phyloP scores from a whole-genome alignment of 2,329 filamentous ascomycete genomes.

The Alternaria conjuncta region DNA sequence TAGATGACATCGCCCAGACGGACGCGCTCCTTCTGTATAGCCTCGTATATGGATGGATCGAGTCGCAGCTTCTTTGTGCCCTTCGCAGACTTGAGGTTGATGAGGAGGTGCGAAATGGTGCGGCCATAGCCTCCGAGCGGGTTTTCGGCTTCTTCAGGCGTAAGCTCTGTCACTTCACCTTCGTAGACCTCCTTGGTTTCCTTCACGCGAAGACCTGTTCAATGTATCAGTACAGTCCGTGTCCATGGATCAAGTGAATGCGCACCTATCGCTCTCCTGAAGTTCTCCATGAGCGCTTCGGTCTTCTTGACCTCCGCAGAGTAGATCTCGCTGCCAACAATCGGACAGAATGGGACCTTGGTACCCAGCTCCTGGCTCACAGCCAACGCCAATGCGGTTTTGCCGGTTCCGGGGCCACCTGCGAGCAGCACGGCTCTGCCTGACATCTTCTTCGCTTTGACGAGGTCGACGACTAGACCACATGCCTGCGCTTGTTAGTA shows the following conservation, averaged over 20 bases:
- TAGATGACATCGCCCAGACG: conserved; percentile 97
- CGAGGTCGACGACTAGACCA: conserved; percentile 93
- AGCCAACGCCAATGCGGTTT: conserved; percentile 93
- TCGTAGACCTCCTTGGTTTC: conserved; percentile 99
- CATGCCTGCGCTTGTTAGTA: conserved; percentile 68
- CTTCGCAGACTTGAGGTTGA: conserved; percentile 92
- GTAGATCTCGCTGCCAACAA: conserved; percentile 97
- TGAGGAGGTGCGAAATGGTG: conserved; percentile 94
- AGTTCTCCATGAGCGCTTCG: conserved; percentile 99
- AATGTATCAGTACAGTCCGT: conserved; percentile 6
- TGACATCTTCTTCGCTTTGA: conserved; percentile 96
- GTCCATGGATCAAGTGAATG: background rate
- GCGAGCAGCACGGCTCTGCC: conserved; percentile 91
- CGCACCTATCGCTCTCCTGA: conserved; percentile 88
- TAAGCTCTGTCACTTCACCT: conserved; percentile 96
- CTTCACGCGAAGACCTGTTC: conserved; percentile 78
- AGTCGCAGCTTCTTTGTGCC: conserved; percentile 97
- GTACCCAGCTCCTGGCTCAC: conserved; percentile 97
- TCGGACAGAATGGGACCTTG: conserved; percentile 97
- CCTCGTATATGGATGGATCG: conserved; percentile 98
- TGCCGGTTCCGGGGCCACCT: conserved; percentile 91
- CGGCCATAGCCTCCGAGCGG: conserved; percentile 95
- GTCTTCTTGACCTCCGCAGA: conserved; percentile 99
- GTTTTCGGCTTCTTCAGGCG: conserved; percentile 97
- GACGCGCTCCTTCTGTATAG: conserved; percentile 97